phyloP scores from a whole-genome alignment of 2,329 filamentous ascomycete species.

The Erysiphe pulchra region DNA sequence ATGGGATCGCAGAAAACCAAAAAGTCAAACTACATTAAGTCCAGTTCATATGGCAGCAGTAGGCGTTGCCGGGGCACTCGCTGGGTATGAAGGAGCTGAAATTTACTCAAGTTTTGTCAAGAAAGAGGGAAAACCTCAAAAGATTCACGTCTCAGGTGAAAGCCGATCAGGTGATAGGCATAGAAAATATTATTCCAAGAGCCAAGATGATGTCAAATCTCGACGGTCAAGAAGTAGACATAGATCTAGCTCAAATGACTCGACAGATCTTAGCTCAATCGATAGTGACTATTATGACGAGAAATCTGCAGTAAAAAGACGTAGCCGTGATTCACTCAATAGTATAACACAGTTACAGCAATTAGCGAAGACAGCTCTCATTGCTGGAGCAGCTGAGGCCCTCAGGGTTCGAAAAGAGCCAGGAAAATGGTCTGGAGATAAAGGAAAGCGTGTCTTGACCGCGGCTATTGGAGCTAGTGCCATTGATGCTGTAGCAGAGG shows the following conservation, averaged over 20 bases:
- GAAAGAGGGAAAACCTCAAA: conserved; percentile 14
- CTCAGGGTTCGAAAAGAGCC: conserved; percentile 76
- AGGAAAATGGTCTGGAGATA: conserved; percentile 71
- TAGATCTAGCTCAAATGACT: no score
- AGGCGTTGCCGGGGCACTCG: conserved; percentile 36
- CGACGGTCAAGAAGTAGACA: no score
- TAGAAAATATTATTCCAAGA: not conserved
- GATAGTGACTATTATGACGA: no score
- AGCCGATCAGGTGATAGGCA: not conserved
- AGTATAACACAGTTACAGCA: conserved; percentile 44
- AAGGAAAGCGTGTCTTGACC: conserved; percentile 75
- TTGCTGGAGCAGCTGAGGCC: conserved; percentile 77
- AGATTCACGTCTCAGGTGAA: no score
- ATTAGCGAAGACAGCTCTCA: conserved; percentile 70
- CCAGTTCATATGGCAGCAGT: conserved; percentile 31
- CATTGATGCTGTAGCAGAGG: conserved; percentile 47
- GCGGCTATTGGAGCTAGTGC: conserved; percentile 68
- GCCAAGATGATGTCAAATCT: not conserved
- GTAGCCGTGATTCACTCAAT: conserved; percentile 17
- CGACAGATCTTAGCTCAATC: no score
- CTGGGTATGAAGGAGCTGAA: conserved; percentile 36
- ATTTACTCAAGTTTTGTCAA: conserved; percentile 28
- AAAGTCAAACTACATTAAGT: conserved; percentile 25
- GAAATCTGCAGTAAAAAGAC: no score
- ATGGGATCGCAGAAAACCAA: conserved; percentile 32